Conservation (phyloP, 2,329 filamentous ascomycete genomes). For the Colletotrichum sp. region DNA sequence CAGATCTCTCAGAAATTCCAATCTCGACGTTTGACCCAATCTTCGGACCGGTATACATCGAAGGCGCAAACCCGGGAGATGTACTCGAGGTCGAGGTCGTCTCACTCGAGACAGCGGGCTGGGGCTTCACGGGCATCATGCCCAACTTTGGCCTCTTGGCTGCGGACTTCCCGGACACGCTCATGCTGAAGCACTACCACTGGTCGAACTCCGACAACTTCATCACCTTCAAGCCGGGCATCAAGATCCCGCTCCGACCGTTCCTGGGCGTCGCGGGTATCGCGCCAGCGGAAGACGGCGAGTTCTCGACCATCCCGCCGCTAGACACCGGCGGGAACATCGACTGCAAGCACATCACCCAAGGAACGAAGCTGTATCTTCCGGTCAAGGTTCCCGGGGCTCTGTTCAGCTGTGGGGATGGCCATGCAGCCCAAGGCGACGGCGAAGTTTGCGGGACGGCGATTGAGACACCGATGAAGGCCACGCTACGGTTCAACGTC, state of each 20-base stretch:
- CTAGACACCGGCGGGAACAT: constrained; percentile 59
- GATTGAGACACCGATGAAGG: constrained; percentile 58
- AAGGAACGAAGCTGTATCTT: constrained; percentile 51
- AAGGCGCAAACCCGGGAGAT: constrained; percentile 55
- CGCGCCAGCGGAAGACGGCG: constrained; percentile 47
- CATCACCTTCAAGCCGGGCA: constrained; percentile 50
- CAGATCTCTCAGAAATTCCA: constrained; percentile 45
- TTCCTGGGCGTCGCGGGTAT: constrained; percentile 60
- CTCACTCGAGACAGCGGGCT: constrained; percentile 46
- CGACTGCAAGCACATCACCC: constrained; percentile 54
- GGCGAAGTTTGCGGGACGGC: constrained; percentile 62
- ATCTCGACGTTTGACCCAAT: constrained; percentile 49
- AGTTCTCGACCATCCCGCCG: constrained; percentile 55
- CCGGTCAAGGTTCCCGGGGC: constrained; percentile 54
- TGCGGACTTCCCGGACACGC: constrained; percentile 49
- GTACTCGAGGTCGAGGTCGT: constrained; percentile 57
- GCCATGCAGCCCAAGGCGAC: constrained; percentile 59
- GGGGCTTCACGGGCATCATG: constrained; percentile 59
- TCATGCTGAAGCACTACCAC: constrained; percentile 51
- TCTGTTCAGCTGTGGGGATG: constrained; percentile 59
- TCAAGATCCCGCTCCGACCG: constrained; percentile 53
- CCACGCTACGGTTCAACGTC: constrained; percentile 52
- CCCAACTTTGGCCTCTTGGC: constrained; percentile 54
- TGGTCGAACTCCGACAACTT: constrained; percentile 30
- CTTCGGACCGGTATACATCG: constrained; percentile 54